Base-by-base conservation (phyloP, 352 stramenopile species). In the Phytopythium delawarense region DNA sequence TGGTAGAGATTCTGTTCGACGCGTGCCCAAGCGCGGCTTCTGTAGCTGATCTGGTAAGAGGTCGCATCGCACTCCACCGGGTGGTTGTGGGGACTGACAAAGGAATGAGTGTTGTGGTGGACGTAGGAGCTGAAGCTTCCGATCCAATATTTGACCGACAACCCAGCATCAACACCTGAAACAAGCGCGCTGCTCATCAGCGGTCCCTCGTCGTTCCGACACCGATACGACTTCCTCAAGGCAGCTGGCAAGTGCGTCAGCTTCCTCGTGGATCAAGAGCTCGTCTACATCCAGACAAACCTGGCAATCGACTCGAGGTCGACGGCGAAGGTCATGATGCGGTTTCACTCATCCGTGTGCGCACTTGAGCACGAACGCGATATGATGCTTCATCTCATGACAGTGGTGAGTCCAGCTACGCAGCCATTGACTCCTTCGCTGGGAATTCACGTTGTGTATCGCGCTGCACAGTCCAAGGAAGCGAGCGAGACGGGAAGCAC, bases 121-220 rank as follows among this genome's bases (percentile, higher is more conserved):
- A 25, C 12, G 25, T 42, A 92, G 75, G 80, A 88, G 45, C 71
- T 90, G 57, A 84, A 81, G 32, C 64, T 92, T 13, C 80, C 83
- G 0, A 78, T 90, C 21, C 83, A 92, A 61, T 90, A 90, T 21
- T 69, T 92, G 37, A 81, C 80, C 6, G 80, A 90, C 51, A 92
- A 92, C 34, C 63, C 77, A 7, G 61, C 75, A 7, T 79, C 77
- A 12, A 67, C 72, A 20, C 62, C 80, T 16, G 79, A 88, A 46
- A 72, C 74, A 4, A 84, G 68, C 0, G 64, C 79, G 1, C 59
- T 88, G 7, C 61, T 90, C 3, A 79, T 92, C 46, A 85, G 74
- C 35, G 78, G 79, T 0, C 75, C 79, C 12, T 73, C 80, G 6
- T 88, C 83, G 0, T 92, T 89, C 57, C 83, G 77, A 4, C 71